Evolutionary conservation across 352 stramenopile species (phyloP).

Genomic region (Phytophthora gonapodyides): DNA sequence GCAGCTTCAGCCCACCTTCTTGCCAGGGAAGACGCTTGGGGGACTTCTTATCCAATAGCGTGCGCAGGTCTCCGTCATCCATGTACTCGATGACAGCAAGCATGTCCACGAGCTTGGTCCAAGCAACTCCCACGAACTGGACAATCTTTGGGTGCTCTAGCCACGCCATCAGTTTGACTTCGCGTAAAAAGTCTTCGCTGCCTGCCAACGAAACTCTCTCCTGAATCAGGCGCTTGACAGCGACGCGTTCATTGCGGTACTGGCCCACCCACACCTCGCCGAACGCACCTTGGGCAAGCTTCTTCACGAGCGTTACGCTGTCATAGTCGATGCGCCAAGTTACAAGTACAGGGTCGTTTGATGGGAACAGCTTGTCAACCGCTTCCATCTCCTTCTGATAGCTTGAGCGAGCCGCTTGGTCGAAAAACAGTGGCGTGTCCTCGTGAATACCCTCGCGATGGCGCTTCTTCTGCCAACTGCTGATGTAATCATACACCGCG

Average conservation of each 20-base stretch:
- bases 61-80: conserved; percentile 65
- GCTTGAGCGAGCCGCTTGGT: conserved; percentile 57
- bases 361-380: conserved; percentile 68
- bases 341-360: conserved; percentile 70
- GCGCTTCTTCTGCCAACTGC: conserved; percentile 37
- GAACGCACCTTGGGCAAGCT: conserved; percentile 70
- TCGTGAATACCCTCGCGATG: conserved; percentile 66
- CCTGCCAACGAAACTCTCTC: conserved; percentile 47
- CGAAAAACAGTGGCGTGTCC: conserved; percentile 74
- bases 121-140: conserved; percentile 73
- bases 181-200: conserved; percentile 67
- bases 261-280: conserved; percentile 76
- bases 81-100: conserved; percentile 73
- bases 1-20: conserved; percentile 41
- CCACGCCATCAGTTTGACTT: conserved; percentile 78
- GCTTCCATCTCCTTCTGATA: conserved; percentile 68
- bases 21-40: conserved; percentile 32
- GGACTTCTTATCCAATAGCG: conserved; percentile 50
- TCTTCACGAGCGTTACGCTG: conserved; percentile 61
- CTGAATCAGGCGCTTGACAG: conserved; percentile 64
- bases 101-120: conserved; percentile 72
- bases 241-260: conserved; percentile 61
- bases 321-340: conserved; percentile 78
- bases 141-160: conserved; percentile 71
- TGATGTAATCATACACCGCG: conserved; percentile 51